Evolutionary conservation across 2,329 filamentous ascomycete species (phyloP), one percentile per base, ranked within the genome.

Genomic region (Plectosphaerella plurivora): DNA sequence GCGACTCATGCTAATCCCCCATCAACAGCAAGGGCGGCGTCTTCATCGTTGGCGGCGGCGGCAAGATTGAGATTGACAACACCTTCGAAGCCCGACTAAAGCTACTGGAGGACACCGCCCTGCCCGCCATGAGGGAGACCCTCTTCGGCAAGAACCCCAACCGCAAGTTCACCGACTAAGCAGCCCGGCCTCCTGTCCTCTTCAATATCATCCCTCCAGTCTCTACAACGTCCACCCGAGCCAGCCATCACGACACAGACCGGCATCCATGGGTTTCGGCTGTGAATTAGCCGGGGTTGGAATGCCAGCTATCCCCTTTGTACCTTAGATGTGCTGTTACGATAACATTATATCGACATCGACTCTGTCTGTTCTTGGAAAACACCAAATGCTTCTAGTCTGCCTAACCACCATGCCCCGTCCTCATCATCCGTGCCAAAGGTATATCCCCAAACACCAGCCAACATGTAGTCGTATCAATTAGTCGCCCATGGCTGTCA

Each of bases 11-110:
- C 46, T 48, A 37, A 48, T 16, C 22, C 3, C 36, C 28, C 46
- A 55, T 28, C 28, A 49, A 56, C 61, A 97, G 94, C 64, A 81
- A 91, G 55, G 94, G 94, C 55, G 94, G 94, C 63, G 79, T 96
- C 53, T 70, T 82, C 53, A 84, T 99, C 59, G 73, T 96, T 51
- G 91, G 92, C 59, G 87, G 88, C 60, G 80, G 79, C 59, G 94
- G 94, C 68, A 97, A 93, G 81, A 97, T 99, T 68, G 91, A 96
- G 65, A 93, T 99, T 72, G 92, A 97, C 82, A 97, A 99, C 78
- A 97, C 94, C 51, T 89, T 97, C 61, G 94, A 97, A 69, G 89
- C 96, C 68, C 86, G 94, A 60, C 78, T 99, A 71, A 83, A 82
- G 65, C 79, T 97, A 55, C 83, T 97, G 59, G 88, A 96, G 73